Base-by-base conservation (phyloP, 352 stramenopile species). In the Phytopythium mirpurense region DNA sequence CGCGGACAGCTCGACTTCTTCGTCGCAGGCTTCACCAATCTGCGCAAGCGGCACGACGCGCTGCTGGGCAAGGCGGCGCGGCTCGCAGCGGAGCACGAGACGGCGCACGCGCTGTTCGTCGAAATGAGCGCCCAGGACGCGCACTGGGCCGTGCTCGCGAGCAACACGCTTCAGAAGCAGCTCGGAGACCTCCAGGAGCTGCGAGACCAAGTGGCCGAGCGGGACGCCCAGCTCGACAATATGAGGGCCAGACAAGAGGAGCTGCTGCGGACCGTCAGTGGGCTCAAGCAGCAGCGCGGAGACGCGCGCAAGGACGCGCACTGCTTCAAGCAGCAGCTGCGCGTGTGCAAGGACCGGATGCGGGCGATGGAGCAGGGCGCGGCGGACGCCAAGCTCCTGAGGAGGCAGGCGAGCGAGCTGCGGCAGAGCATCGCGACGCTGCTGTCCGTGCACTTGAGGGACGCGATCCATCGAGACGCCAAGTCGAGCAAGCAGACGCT, bases 1-100 rank as follows among this genome's bases (percentile, higher is more conserved):
- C 67, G 74, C 19, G 61, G 47, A 3, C 81, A 92, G 52, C 72
- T 92, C 40, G 77, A 80, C 27, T 90, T 92, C 65, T 92, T 92
- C 41, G 72, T 92, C 31, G 68, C 87, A 2, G 81, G 81, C 1
- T 90, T 88, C 36, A 78, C 76, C 14, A 86, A 88, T 35, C 43
- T 92, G 19, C 59, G 81, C 3, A 57, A 64, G n/a, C 72, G 78
- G 18, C 81, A 90, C 55, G 81, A 92, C 36, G 68, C 70, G 2
- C 49, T 90, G 8, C 42, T 92, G 5, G 74, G 69, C 14, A 70
- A 74, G 29, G 74, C 78, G 16, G 77, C 68, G 12, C 63, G 68
- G 5, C 76, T 83, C 50, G 76, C 79, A 35, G 78, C 78, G 3
- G 73, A 84, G 49, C 86, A 78, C 40, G 78, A 89, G n/a, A 68